Conservation (phyloP, 257 asterid species). For the Penstemon davidsonii region DNA sequence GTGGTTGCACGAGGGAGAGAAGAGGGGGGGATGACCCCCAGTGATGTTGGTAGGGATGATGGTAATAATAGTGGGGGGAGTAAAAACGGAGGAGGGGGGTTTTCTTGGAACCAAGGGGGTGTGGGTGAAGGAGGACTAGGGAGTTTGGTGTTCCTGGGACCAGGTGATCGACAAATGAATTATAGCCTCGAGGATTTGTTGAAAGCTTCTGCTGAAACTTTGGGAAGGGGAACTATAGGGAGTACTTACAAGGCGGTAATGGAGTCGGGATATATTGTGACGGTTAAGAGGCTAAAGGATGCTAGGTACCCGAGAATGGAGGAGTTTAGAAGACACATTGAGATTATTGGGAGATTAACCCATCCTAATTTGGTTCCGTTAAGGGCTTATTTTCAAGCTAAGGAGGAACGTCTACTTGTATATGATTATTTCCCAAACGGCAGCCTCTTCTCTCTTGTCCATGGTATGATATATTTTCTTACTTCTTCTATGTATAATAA, state of each 20-base stretch:
- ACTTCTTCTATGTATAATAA: too few species aligned
- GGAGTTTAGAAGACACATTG: constrained; percentile 81
- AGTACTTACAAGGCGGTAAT: constrained; percentile 93
- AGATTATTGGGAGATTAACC: constrained; percentile 72
- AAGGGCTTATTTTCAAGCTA: constrained; percentile 92
- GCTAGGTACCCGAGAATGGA: constrained; percentile 75
- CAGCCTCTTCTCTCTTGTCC: constrained; percentile 89
- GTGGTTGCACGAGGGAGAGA: constrained; percentile 37
- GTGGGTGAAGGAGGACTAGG: constrained; percentile 57
- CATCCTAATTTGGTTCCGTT: constrained; percentile 90
- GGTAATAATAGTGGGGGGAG: constrained; percentile 32
- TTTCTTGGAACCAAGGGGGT: constrained; percentile 82
- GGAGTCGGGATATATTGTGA: constrained; percentile 93
- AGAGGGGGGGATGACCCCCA: constrained; percentile 30
- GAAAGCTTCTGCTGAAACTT: constrained; percentile 93
- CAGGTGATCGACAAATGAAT: constrained; percentile 78
- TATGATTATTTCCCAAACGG: constrained; percentile 96
- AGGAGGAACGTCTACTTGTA: constrained; percentile 90
- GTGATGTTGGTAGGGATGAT: constrained; percentile 39
- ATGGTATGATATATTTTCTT: constrained; percentile 51
- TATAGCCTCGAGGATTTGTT: constrained; percentile 80
- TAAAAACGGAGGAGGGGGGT: constrained; percentile 45
- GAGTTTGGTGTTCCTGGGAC: constrained; percentile 79
- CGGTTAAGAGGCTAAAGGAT: constrained; percentile 90
- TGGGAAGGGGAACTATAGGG: constrained; percentile 91